These are phyloP conservation scores for Sophora flavescens DNA, from an alignment of 306 rosid species.

Conservation along the genomic window DNA sequence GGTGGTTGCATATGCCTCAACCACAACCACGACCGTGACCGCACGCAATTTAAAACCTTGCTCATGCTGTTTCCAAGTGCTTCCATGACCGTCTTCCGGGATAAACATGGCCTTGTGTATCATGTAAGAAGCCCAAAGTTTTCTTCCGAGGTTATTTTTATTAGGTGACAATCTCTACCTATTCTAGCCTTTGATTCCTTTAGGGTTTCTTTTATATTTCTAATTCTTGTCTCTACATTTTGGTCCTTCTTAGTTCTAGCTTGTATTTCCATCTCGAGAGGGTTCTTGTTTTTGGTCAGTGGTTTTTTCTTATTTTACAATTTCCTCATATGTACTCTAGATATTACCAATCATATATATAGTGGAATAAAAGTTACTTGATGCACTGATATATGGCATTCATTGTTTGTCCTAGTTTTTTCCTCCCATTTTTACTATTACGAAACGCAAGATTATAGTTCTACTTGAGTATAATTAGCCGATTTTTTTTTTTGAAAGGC, in stretches of 20 bases:
- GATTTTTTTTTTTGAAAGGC: no score
- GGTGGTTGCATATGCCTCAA: no score
- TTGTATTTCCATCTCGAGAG: slow-evolving; percentile 11
- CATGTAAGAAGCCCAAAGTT: slow-evolving; percentile 25
- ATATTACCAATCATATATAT: slow-evolving; percentile 15
- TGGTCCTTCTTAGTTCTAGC: neutral
- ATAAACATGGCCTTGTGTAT: neutral
- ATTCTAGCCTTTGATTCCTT: slow-evolving; percentile 28
- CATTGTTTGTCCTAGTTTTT: neutral
- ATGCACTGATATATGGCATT: neutral
- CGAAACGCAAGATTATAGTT: no score
- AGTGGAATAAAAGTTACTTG: slow-evolving; percentile 26
- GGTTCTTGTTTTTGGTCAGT: slow-evolving; percentile 36
- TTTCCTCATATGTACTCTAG: slow-evolving; percentile 15
- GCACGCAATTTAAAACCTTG: no score
- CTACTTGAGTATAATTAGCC: no score
- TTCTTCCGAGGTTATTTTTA: slow-evolving; percentile 27
- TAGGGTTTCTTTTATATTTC: neutral
- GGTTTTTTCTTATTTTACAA: neutral
- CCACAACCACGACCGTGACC: no score
- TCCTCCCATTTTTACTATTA: neutral
- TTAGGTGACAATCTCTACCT: slow-evolving; percentile 4
- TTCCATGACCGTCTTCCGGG: slow-evolving; percentile 20
- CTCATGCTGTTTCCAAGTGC: slow-evolving; percentile 10
- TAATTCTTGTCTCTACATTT: neutral